Percentiles rank a stretch among this genome's conserved stretches.
These are phyloP conservation scores for Macrotyloma uniflorum DNA, from an alignment of 306 rosid genomes.

Conservation along the genomic window DNA sequence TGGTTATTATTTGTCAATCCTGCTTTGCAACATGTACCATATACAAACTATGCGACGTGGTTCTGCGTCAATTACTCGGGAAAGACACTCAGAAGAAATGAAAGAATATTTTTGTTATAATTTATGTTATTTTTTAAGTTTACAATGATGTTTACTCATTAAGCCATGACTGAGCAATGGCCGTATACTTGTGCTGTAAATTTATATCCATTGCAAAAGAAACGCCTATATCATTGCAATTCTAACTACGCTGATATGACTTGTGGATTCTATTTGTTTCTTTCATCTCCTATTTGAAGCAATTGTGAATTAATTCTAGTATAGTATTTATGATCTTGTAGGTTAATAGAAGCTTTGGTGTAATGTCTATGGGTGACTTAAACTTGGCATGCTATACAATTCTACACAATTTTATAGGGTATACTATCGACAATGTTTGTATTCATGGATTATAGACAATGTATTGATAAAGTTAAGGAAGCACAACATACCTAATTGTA, in stretches of 20 bases:
- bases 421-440: not conserved
- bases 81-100: conserved; percentile 10
- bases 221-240: not conserved
- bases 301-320: not conserved
- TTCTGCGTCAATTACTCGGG: conserved; percentile 5
- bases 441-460: not conserved
- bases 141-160: not conserved
- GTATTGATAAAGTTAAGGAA: not conserved
- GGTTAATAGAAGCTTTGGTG: not conserved
- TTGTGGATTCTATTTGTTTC: not conserved
- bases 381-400: not conserved
- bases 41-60: not conserved
- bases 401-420: not conserved
- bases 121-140: not conserved
- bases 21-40: not conserved
- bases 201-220: not conserved
- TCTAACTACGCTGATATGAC: not conserved
- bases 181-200: not conserved
- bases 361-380: not conserved
- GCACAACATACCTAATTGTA: not conserved
- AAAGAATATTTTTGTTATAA: not conserved
- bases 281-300: not conserved
- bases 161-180: not conserved
- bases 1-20: not conserved
- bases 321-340: not conserved